Conservation (phyloP, 2,329 filamentous ascomycete genomes). For the Orbilia javanica region DNA sequence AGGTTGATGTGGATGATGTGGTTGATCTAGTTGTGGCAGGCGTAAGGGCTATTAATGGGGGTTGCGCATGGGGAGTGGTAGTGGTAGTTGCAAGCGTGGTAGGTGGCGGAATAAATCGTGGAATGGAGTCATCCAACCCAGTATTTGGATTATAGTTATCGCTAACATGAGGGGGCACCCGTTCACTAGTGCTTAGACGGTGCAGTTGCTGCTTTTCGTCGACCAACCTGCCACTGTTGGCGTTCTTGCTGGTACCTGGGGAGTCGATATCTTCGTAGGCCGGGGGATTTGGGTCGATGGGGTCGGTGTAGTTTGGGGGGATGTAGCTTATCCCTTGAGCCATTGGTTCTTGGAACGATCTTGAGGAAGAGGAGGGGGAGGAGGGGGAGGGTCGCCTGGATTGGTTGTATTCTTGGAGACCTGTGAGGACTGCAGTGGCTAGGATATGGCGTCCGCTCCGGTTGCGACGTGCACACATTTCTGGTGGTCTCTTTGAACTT, state of each 20-base stretch:
- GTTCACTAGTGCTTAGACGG: constrained; percentile 29
- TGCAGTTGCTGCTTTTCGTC: constrained; percentile 38
- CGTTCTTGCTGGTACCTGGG: too few relatives aligned
- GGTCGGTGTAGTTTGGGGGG: constrained; percentile 23
- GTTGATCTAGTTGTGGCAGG: background rate
- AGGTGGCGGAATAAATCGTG: background rate
- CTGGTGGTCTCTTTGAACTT: background rate
- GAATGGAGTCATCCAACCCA: constrained; percentile 16
- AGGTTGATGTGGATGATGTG: background rate
- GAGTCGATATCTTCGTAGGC: constrained; percentile 34
- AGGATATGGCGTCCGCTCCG: constrained; percentile 27
- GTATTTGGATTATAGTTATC: constrained; percentile 34
- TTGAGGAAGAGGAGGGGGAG: background rate
- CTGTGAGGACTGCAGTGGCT: constrained; percentile 26
- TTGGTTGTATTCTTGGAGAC: constrained; percentile 35
- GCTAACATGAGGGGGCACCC: constrained; percentile 21
- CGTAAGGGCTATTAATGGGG: constrained; percentile 2
- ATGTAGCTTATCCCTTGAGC: constrained; percentile 41
- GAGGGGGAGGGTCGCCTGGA: background rate
- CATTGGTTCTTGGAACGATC: constrained; percentile 52
- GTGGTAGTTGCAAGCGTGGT: too few relatives aligned
- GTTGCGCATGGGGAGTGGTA: background rate
- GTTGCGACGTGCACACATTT: constrained; percentile 18
- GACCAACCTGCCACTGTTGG: too few relatives aligned
- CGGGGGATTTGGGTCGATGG: constrained; percentile 42